Conservation (phyloP, 352 stramenopile species). For the Pythium coloratum region DNA sequence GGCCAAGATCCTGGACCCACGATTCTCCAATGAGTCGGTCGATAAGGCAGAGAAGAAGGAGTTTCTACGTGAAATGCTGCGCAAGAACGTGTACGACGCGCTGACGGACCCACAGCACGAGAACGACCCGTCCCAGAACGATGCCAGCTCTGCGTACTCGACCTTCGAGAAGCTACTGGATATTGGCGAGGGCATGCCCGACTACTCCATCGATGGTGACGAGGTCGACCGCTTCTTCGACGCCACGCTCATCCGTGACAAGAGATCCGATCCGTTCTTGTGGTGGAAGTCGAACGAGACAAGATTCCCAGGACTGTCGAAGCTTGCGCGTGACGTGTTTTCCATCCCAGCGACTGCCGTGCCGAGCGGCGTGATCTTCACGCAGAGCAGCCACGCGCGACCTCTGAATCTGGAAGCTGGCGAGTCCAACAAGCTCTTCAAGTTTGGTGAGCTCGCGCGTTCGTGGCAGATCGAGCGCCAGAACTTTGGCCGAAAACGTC, state of each 20-base stretch:
- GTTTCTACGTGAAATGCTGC: conserved; percentile 74
- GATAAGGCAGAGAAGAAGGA: conserved; percentile 77
- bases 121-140: conserved; percentile 54
- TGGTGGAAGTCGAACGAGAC: conserved; percentile 87
- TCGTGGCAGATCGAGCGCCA: conserved; percentile 80
- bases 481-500: conserved; percentile 72
- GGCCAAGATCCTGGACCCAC: conserved; percentile 74
- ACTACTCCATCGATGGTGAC: conserved; percentile 77
- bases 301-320: conserved; percentile 65
- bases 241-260: conserved; percentile 76
- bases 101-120: conserved; percentile 54
- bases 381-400: conserved; percentile 58
- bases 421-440: conserved; percentile 77
- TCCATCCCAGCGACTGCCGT: conserved; percentile 73
- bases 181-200: conserved; percentile 76
- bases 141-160: conserved; percentile 69
- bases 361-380: conserved; percentile 70
- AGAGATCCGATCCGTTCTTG: conserved; percentile 74
- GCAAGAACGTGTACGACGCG: conserved; percentile 68
- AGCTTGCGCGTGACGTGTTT: conserved; percentile 73
- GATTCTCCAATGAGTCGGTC: conserved; percentile 79
- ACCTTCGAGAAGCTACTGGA: conserved; percentile 82
- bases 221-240: conserved; percentile 85
- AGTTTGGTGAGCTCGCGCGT: conserved; percentile 69
- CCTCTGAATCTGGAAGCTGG: conserved; percentile 52